Conservation (phyloP, 257 asterid species). For the Henckelia pumila region DNA sequence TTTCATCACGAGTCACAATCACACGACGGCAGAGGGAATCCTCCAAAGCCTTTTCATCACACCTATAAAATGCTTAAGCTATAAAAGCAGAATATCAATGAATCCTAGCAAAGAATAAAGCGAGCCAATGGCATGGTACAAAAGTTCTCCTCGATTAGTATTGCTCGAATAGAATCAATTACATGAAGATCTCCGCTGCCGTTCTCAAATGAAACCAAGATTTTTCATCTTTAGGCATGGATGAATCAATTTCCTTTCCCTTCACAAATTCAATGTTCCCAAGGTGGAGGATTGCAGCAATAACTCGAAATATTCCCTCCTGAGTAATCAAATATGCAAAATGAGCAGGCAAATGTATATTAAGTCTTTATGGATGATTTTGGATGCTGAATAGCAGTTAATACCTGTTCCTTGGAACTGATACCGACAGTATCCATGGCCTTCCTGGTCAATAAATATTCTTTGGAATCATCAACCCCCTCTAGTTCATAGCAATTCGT, state of each 20-base stretch:
- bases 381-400: slow-evolving; percentile 7
- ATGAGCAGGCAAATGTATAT: slow-evolving; percentile 17
- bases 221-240: slow-evolving; percentile 91
- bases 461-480: slow-evolving; percentile 82
- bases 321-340: slow-evolving; percentile 26
- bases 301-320: slow-evolving; percentile 96
- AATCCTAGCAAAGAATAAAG: slow-evolving; percentile 14
- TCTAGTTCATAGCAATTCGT: slow-evolving; percentile 78
- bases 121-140: neutral
- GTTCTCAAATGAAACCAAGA: slow-evolving; percentile 87
- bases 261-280: slow-evolving; percentile 91
- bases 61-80: slow-evolving; percentile 51
- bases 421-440: slow-evolving; percentile 99
- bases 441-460: slow-evolving; percentile 77
- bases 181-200: slow-evolving; percentile 95
- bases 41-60: slow-evolving; percentile 88
- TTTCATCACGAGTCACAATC: slow-evolving; percentile 97
- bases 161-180: slow-evolving; percentile 32
- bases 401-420: slow-evolving; percentile 85
- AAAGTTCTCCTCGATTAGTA: slow-evolving; percentile 11
- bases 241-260: slow-evolving; percentile 89
- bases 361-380: neutral
- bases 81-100: slow-evolving; percentile 21
- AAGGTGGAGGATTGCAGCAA: slow-evolving; percentile 96
- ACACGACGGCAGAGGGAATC: slow-evolving; percentile 92